A percentile compares a stretch with the other conserved stretches of the same genome.
Evolutionary conservation across 208 protist species (phyloP).

Genomic region (Tetramitus jugosus): DNA sequence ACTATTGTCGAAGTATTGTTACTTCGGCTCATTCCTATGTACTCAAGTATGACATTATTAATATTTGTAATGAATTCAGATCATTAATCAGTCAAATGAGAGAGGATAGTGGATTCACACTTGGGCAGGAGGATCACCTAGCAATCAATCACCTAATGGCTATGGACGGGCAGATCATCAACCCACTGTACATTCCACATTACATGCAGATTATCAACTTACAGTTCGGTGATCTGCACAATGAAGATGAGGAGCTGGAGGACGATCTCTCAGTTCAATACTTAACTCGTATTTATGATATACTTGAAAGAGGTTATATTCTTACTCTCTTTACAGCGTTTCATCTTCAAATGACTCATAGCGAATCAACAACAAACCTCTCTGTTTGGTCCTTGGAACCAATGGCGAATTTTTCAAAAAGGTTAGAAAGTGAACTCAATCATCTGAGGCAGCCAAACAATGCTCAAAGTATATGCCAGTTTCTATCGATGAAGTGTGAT

Average conservation of each 20-base stretch:
- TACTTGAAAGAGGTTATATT: not conserved
- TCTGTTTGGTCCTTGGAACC: too few relatives aligned
- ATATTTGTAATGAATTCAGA: not conserved
- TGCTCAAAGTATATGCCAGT: too few relatives aligned
- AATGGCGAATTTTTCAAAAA: too few relatives aligned
- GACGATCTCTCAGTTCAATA: not conserved
- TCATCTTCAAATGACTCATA: not conserved
- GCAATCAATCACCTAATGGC: not conserved
- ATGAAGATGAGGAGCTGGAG: not conserved
- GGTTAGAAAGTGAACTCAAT: not conserved
- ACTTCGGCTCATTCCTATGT: not conserved
- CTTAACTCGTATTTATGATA: too few relatives aligned
- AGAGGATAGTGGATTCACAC: not conserved
- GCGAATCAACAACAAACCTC: too few relatives aligned
- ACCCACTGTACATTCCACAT: constrained; percentile 3
- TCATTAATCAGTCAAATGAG: not conserved
- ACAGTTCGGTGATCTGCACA: not conserved
- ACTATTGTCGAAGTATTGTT: not conserved
- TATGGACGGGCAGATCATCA: constrained; percentile 8
- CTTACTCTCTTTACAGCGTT: too few relatives aligned
- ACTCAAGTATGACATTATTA: not conserved
- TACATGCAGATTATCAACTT: not conserved
- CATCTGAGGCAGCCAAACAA: not conserved
- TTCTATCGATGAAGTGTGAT: too few relatives aligned
- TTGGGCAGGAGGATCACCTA: not conserved